Conservation (phyloP, 495 filamentous ascomycete species). For the Aspergillus asperescens region DNA sequence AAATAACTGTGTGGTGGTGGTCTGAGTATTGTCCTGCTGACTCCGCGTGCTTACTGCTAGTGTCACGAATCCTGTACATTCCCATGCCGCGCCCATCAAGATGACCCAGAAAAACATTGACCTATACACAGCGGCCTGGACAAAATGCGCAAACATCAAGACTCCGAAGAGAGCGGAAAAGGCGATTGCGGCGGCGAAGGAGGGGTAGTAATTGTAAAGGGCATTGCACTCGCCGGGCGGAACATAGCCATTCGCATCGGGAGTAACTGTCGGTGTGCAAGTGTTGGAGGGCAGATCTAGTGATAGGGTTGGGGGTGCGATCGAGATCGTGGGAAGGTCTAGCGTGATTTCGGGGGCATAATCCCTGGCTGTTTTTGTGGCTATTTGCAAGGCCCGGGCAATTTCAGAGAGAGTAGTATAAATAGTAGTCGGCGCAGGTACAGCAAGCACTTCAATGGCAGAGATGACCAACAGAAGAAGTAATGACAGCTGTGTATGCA, state of each 20-base stretch:
- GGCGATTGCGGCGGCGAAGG: conserved; percentile 30
- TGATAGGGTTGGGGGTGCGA: background rate
- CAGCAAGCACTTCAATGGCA: too few relatives aligned
- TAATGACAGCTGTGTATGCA: too few relatives aligned
- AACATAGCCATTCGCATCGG: conserved; percentile 30
- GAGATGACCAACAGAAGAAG: too few relatives aligned
- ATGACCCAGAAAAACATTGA: conserved; percentile 16
- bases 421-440: too few relatives aligned
- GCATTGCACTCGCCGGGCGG: conserved; percentile 30
- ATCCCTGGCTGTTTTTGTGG: background rate
- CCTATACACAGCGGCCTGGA: conserved; percentile 30
- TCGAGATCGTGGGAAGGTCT: background rate
- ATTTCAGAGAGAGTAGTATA: too few relatives aligned
- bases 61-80: background rate
- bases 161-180: conserved; percentile 34
- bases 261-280: background rate
- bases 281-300: background rate
- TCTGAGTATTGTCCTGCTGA: conserved; percentile 49
- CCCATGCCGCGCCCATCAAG: background rate
- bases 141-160: conserved; percentile 26
- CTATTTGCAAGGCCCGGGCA: too few relatives aligned
- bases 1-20: conserved; percentile 44
- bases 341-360: background rate
- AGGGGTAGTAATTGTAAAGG: conserved; percentile 26
- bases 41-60: background rate